Evolutionary conservation across 768 basidiomycete genomes (phyloP).

Genomic region (Boletus insuetus): DNA sequence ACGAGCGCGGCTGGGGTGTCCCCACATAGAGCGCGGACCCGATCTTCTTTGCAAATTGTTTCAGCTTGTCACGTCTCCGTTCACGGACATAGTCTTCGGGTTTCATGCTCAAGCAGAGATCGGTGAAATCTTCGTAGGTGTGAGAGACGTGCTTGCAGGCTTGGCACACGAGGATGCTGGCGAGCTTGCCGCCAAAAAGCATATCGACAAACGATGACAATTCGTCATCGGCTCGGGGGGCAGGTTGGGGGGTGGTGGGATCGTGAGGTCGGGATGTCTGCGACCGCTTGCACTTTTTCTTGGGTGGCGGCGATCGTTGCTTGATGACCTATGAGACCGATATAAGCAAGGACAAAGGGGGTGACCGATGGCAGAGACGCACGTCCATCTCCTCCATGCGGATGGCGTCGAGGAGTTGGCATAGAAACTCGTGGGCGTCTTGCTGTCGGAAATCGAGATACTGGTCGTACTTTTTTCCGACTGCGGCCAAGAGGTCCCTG

Average conservation of each 20-base stretch:
- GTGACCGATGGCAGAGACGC: conserved; percentile 22
- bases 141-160: conserved; percentile 92
- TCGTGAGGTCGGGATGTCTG: not conserved
- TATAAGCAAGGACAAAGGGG: not conserved
- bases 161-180: conserved; percentile 91
- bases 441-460: conserved; percentile 95
- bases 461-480: conserved; percentile 89
- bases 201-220: conserved; percentile 80
- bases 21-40: conserved; percentile 24
- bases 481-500: conserved; percentile 60
- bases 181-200: conserved; percentile 85
- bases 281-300: conserved; percentile 32
- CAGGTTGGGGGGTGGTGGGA: not conserved
- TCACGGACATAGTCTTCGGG: conserved; percentile 72
- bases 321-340: conserved; percentile 65
- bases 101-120: conserved; percentile 87
- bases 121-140: conserved; percentile 79
- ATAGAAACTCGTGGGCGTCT: conserved; percentile 91
- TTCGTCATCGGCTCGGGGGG: conserved; percentile 33
- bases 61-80: conserved; percentile 75
- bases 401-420: conserved; percentile 87
- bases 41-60: conserved; percentile 67
- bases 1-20: conserved; percentile 46
- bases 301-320: conserved; percentile 49
- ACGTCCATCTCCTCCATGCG: conserved; percentile 95